phyloP scores from a whole-genome alignment of 192 early-diverging fungal genomes.

The Helicostylum pulchrum region DNA sequence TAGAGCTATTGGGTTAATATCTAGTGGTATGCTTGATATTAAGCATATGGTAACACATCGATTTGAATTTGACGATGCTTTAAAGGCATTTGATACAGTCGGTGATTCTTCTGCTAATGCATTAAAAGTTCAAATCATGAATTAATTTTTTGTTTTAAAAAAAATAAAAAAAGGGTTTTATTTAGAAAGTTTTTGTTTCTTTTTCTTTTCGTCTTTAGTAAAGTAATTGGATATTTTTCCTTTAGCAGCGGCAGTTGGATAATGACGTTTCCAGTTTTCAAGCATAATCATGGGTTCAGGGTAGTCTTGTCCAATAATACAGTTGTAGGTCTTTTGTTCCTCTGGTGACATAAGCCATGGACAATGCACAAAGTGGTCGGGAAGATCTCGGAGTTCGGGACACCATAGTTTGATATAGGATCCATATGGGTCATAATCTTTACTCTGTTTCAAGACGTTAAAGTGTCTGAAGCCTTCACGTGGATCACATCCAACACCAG shows the following conservation, averaged over 20 bases:
- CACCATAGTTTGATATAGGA: conserved; percentile 34
- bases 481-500: conserved; percentile 43
- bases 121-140: conserved; percentile 30
- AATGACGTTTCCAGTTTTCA: conserved; percentile 12
- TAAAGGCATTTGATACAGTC: conserved; percentile 33
- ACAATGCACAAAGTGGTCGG: background rate
- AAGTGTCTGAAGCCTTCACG: conserved; percentile 30
- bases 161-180: no score
- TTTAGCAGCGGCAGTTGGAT: background rate
- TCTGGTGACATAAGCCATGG: conserved; percentile 19
- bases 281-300: conserved; percentile 14
- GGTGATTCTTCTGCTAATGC: conserved; percentile 16
- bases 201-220: no score
- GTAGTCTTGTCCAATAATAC: conserved; percentile 17
- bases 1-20: conserved; percentile 25
- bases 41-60: conserved; percentile 35
- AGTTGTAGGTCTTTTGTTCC: conserved; percentile 1
- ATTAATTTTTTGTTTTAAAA: conserved; percentile 5
- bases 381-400: conserved; percentile 28
- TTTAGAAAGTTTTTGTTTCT: no score
- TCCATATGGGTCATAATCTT: conserved; percentile 42
- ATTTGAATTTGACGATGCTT: conserved; percentile 32
- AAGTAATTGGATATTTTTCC: no score
- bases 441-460: conserved; percentile 42
- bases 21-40: conserved; percentile 28